Conservation (phyloP, 176 grass and related monocot species). For the Oryza australiensis region DNA sequence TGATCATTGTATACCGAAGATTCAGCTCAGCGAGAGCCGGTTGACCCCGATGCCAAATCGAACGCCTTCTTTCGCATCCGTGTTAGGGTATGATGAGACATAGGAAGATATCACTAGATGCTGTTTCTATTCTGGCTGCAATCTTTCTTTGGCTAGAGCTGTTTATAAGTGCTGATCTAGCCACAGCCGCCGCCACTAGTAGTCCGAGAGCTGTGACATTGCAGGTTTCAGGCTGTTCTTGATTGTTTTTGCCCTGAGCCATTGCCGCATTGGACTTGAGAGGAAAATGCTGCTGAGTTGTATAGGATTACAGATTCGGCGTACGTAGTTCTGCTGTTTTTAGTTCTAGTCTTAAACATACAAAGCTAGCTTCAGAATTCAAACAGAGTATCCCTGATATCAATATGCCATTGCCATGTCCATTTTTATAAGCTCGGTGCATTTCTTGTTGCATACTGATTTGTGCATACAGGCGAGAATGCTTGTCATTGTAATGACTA, state of each 20-base stretch:
- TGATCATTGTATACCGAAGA: background rate
- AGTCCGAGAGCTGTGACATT: background rate
- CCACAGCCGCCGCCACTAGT: background rate
- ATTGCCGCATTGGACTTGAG: constrained; percentile 22
- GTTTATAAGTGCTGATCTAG: constrained; percentile 27
- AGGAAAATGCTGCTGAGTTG: background rate
- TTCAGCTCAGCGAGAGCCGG: background rate
- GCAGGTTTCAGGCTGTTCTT: constrained; percentile 22
- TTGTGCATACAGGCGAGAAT: background rate
- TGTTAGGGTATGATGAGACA: background rate
- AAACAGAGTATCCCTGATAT: background rate
- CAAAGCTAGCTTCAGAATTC: background rate
- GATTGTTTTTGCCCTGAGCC: constrained; percentile 17
- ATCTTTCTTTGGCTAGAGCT: constrained; percentile 43
- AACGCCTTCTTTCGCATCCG: constrained; percentile 10
- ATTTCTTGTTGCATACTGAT: background rate
- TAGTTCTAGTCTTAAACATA: background rate
- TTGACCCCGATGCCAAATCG: background rate
- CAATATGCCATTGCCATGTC: background rate
- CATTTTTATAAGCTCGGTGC: background rate
- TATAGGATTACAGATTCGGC: constrained; percentile 28
- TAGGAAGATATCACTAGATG: constrained; percentile 28
- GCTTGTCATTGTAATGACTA: background rate
- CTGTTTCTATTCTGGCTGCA: constrained; percentile 8
- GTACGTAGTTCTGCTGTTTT: background rate